Percentiles rank a stretch among this genome's conserved stretches.
Conservation (phyloP, 2,329 filamentous ascomycete genomes). For the Lecanicillium sp. region DNA sequence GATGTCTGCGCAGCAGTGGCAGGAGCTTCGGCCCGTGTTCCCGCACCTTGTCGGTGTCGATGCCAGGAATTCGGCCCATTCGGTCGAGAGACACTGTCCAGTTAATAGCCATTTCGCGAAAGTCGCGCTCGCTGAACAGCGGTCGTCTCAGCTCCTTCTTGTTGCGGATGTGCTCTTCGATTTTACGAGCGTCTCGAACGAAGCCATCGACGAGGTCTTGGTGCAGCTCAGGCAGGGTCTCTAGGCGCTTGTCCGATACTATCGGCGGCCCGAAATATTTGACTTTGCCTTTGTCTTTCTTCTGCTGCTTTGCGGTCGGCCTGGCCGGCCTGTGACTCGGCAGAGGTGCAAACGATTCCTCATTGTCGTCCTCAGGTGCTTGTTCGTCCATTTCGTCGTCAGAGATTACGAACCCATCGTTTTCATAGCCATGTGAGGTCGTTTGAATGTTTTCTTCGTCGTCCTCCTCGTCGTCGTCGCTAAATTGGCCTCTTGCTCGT, state of each 20-base stretch:
- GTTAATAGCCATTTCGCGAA: slow-evolving; percentile 65
- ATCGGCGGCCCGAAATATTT: slow-evolving; percentile 49
- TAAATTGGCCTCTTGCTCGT: slow-evolving; percentile 17
- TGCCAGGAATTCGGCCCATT: slow-evolving; percentile 56
- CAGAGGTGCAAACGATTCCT: slow-evolving; percentile 40
- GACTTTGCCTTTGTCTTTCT: slow-evolving; percentile 6
- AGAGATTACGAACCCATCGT: slow-evolving; percentile 41
- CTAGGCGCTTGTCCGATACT: slow-evolving; percentile 45
- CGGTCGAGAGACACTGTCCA: slow-evolving; percentile 55
- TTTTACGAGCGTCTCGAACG: slow-evolving; percentile 49
- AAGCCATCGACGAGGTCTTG: slow-evolving; percentile 58
- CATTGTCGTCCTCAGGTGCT: slow-evolving; percentile 26
- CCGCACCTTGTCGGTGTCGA: slow-evolving; percentile 54
- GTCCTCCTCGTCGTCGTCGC: slow-evolving; percentile 26
- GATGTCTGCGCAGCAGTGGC: slow-evolving; percentile 44
- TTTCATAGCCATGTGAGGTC: slow-evolving; percentile 38
- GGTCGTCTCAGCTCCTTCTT: slow-evolving; percentile 47
- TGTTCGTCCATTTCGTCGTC: slow-evolving; percentile 25
- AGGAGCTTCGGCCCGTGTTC: slow-evolving; percentile 55
- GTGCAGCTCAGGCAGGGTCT: slow-evolving; percentile 51
- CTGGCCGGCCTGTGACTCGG: slow-evolving; percentile 28
- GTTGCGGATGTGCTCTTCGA: slow-evolving; percentile 56
- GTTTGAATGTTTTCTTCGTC: slow-evolving; percentile 20
- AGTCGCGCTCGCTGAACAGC: slow-evolving; percentile 61
- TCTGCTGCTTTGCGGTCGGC: slow-evolving; percentile 17